Evolutionary conservation across 805 yeast genomes (phyloP), one percentile per base, ranked within the genome.

Genomic region (Saturnispora gosingensis): DNA sequence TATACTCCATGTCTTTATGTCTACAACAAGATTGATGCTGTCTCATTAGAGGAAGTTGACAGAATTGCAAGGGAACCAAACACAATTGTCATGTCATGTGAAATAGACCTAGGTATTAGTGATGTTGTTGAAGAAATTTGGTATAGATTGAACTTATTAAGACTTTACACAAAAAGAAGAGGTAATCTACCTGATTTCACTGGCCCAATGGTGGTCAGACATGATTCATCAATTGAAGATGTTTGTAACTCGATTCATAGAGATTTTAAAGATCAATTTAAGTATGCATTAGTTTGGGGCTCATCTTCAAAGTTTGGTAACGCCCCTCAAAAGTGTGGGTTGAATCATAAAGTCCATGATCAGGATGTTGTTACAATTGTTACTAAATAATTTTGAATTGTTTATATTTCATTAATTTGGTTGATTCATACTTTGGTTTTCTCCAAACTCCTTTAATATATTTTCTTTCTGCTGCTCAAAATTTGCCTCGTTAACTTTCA

Each of bases 251-350:
- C 93, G 11, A 84, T 91, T 56, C 98, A 91, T 66, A 78, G 95
- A 59, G 97, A 90, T 61, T 85, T 91, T 75, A 90, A 89, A 63
- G 82, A 85, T 57, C 88, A 85, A 61, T 91, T 93, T 74, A 88
- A 89, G 66, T 89, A 90, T 65, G 98, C 98, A 0, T 69, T 89
- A 61, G 97, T 91, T 5, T 91, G 98, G 97, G 99, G 99, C 0
- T 81, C 90, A 1, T 83, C 95, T 45, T 85, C 97, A 6, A 93
- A 93, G 66, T 66, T 65, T 42, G 70, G 70, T 16, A 96, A 88
- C 64, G 87, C 91, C 35, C 98, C 98, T 4, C 99, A 91, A 64
- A 91, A 91, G 64, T 91, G 98, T 73, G 98, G 99, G 0, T 72
- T 91, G 52, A 78, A 65, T 56, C 99, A 91, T 65, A 72, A 72